Conservation (phyloP, 2,329 filamentous ascomycete species). For the Ceratocystis smalleyi region DNA sequence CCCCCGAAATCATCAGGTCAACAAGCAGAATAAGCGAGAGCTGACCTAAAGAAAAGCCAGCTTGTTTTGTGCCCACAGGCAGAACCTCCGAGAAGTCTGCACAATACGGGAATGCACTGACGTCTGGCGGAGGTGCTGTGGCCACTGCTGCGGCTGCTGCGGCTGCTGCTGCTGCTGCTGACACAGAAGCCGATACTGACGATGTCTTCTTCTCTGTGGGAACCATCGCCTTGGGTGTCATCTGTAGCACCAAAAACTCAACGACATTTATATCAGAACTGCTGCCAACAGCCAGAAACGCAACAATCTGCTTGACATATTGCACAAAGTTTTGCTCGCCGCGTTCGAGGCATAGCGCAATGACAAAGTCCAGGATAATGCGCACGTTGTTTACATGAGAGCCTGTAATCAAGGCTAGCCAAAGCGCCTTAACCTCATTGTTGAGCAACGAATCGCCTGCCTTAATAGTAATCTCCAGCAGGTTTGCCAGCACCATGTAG, state of each 20-base stretch:
- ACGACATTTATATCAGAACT: conserved; percentile 73
- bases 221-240: conserved; percentile 93
- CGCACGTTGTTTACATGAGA: conserved; percentile 89
- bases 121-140: conserved; percentile 55
- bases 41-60: conserved; percentile 83
- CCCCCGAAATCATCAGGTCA: conserved; percentile 86
- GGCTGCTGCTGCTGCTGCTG: conserved; percentile 28
- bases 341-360: conserved; percentile 78
- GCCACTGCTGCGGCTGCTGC: conserved; percentile 29
- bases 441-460: conserved; percentile 43
- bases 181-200: not conserved
- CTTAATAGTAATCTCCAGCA: conserved; percentile 91
- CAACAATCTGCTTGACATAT: conserved; percentile 94
- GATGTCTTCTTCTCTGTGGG: conserved; percentile 56
- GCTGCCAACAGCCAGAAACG: conserved; percentile 49
- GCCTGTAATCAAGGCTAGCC: conserved; percentile 89
- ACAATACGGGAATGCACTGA: conserved; percentile 66
- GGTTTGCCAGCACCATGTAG: conserved; percentile 85
- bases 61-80: conserved; percentile 78
- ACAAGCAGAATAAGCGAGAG: conserved; percentile 85
- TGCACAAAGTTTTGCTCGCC: conserved; percentile 97
- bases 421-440: conserved; percentile 92
- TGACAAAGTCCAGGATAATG: conserved; percentile 89
- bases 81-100: conserved; percentile 67
- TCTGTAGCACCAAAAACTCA: conserved; percentile 81